Evolutionary conservation across 2,329 filamentous ascomycete species (phyloP), one percentile per base, ranked within the genome.

Genomic region (Trichophyton rubrum): DNA sequence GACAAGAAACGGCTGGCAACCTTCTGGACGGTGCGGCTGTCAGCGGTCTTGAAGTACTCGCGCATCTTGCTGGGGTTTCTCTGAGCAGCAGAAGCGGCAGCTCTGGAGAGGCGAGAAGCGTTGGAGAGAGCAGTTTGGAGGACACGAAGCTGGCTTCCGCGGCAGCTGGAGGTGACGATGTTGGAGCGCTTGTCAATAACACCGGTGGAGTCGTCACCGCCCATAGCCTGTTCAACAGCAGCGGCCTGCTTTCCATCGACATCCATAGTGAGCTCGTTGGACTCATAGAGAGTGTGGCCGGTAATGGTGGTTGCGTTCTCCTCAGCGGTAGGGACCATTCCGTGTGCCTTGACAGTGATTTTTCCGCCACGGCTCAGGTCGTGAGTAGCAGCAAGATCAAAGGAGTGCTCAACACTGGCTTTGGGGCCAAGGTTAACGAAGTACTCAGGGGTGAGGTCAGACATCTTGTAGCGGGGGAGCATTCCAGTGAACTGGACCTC

Each of bases 21-120:
- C 0, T 73, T 77, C 58, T 70, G 75, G 41, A 80, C 78, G 8
- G 75, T 75, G 3, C 71, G 63, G 15, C 70, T 63, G 15, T 73
- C 71, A 41, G 79, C 80, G 0, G 80, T 79, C 73, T 85, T 86
- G 79, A 87, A 88, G 77, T 85, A 87, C 67, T 85, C 81, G 40
- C 70, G 71, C 65, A 85, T 71, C 67, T 78, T 82, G 30, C 33
- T 17, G 8, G 59, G 22, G 40, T 56, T 15, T 65, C 73, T 71
- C 0, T 74, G 64, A 20, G 80, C 81, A 0, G 76, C 80, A 1
- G 74, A 69, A 0, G 82, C 81, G 1, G 80, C 80, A 0, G 71
- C 68, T 0, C 80, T 77, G 6, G 85, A 84, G 2, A 74, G 71
- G 2, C 73, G 73, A 1, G 85, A 83, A 5, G 85, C 74, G 15